A percentile compares a stretch with the other conserved stretches of the same genome.
These are phyloP conservation scores for Elsinoe perseae DNA, from an alignment of 2,329 filamentous ascomycete genomes.

Conservation along the genomic window DNA sequence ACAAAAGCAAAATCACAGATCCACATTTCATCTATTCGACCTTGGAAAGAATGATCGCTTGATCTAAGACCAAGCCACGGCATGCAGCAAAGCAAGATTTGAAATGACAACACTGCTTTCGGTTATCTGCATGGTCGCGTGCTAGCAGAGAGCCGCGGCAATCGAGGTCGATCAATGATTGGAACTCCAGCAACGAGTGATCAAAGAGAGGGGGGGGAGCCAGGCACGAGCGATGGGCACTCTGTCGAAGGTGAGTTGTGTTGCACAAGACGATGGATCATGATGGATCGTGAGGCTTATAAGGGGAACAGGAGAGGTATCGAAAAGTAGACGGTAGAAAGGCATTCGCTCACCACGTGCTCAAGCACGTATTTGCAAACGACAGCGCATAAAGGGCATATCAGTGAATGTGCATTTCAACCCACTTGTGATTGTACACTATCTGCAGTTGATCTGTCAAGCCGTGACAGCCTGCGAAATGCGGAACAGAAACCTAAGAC, in stretches of 20 bases:
- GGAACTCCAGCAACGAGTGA: too few species aligned
- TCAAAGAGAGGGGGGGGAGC: too few species aligned
- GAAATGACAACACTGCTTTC: not conserved
- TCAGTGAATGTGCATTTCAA: not conserved
- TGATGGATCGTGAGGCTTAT: too few species aligned
- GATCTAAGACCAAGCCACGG: not conserved
- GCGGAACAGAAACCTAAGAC: slow-evolving; percentile 2
- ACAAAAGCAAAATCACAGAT: not conserved
- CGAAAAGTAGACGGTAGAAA: not conserved
- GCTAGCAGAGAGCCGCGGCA: not conserved
- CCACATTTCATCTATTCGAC: not conserved
- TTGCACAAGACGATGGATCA: too few species aligned
- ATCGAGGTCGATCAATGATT: not conserved
- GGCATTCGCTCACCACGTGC: not conserved
- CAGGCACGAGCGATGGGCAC: too few species aligned
- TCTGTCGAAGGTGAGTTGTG: too few species aligned
- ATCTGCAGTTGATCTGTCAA: slow-evolving; percentile 11
- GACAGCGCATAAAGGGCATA: not conserved
- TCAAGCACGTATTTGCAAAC: not conserved
- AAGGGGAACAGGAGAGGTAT: too few species aligned
- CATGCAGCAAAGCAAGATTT: not conserved
- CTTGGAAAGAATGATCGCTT: not conserved
- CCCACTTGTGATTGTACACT: slow-evolving; percentile 7
- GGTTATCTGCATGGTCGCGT: not conserved
- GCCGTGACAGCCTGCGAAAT: slow-evolving; percentile 6